Evolutionary conservation across 495 filamentous ascomycete species (phyloP).

Genomic region (Talaromyces ruber): DNA sequence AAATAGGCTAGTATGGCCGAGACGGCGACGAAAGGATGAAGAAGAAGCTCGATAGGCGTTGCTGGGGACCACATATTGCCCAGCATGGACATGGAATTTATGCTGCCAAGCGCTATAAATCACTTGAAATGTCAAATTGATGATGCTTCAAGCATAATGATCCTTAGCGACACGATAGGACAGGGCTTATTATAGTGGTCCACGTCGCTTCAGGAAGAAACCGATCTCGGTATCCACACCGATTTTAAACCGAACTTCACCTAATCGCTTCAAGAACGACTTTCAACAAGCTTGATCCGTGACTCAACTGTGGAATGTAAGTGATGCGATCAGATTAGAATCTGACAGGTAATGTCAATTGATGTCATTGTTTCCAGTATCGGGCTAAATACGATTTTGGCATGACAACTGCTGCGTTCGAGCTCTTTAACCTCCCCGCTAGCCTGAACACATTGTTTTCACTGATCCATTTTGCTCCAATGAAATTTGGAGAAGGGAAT

Average conservation of each 20-base stretch:
- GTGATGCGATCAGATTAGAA: no score
- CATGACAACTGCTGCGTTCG: no score
- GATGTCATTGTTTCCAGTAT: no score
- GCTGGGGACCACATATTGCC: background rate
- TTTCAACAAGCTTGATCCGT: no score
- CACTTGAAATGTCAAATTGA: background rate
- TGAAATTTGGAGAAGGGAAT: no score
- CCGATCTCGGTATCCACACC: background rate
- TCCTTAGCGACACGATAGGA: background rate
- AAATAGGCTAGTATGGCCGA: background rate
- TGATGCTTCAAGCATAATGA: background rate
- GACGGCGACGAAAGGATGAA: background rate
- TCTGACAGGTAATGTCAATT: no score
- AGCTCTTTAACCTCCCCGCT: no score
- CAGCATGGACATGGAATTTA: background rate
- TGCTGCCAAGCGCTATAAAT: background rate
- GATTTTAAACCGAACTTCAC: background rate
- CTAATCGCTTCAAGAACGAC: no score
- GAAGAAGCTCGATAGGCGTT: background rate
- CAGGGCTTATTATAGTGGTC: background rate
- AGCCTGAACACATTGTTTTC: no score
- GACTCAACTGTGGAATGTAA: no score
- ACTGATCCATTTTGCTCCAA: no score
- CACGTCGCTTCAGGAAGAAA: background rate
- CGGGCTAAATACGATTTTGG: no score